These are phyloP conservation scores for Saccharomycopsis synnaedendra DNA, from an alignment of 805 yeast genomes.

Conservation along the genomic window DNA sequence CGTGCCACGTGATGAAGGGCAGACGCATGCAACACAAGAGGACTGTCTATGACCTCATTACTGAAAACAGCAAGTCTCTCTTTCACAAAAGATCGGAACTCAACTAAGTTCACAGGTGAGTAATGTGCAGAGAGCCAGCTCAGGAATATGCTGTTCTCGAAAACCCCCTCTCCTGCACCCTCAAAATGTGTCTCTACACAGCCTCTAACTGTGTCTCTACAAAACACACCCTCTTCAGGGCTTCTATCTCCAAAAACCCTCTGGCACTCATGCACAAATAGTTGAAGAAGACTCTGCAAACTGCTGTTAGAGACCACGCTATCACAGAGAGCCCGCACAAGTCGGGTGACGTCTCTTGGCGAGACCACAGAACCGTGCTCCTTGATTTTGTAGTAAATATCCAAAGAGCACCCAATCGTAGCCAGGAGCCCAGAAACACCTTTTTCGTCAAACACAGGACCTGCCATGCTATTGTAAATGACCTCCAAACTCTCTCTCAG, in stretches of 20 bases:
- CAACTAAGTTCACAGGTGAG: conserved; percentile 37
- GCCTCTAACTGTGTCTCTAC: no score
- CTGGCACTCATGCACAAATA: conserved; percentile 77
- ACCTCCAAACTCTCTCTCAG: conserved; percentile 45
- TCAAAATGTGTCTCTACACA: no score
- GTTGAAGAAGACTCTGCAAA: conserved; percentile 37
- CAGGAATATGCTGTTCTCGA: conserved; percentile 45
- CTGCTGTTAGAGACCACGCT: conserved; percentile 13
- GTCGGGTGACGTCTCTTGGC: conserved; percentile 81
- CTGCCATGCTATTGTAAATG: conserved; percentile 52
- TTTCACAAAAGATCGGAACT: conserved; percentile 40
- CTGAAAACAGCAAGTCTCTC: conserved; percentile 61
- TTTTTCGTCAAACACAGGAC: conserved; percentile 3
- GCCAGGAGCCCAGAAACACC: conserved; percentile 22
- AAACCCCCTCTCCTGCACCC: conserved; percentile 32
- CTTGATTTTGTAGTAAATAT: conserved; percentile 38
- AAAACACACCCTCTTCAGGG: no score
- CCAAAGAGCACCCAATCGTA: conserved; percentile 49
- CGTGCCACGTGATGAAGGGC: conserved; percentile 65
- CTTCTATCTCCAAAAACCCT: conserved; percentile 65
- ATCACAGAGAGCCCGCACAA: conserved; percentile 12
- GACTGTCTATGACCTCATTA: conserved; percentile 63
- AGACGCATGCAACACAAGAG: conserved; percentile 55
- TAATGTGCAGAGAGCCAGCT: conserved; percentile 65
- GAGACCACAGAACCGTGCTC: conserved; percentile 47